A percentile compares a stretch with the other conserved stretches of the same genome.
Conservation (phyloP, 495 filamentous ascomycete species). For the Daldinia childiae region DNA sequence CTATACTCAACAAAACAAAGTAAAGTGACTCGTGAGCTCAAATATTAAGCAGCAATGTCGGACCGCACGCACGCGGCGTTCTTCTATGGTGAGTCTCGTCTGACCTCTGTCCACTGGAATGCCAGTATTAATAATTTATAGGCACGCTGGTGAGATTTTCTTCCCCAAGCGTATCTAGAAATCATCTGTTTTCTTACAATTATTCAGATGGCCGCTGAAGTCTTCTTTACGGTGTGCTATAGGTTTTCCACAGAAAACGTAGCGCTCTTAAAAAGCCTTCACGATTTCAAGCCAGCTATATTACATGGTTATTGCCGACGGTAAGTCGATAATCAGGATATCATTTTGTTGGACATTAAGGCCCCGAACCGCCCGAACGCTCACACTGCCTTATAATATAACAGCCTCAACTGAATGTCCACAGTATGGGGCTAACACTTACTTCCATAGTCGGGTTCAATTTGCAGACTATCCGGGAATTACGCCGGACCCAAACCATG, state of each 20-base stretch:
- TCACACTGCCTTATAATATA: not conserved
- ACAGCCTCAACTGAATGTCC: not conserved
- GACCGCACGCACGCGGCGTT: constrained; percentile 61
- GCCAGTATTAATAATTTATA: constrained; percentile 34
- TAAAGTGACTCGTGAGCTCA: not conserved
- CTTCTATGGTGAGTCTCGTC: constrained; percentile 67
- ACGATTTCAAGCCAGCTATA: constrained; percentile 77
- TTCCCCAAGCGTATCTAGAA: not conserved
- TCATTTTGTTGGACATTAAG: not conserved
- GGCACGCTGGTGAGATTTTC: constrained; percentile 48
- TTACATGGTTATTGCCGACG: constrained; percentile 77
- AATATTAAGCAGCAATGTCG: constrained; percentile 10
- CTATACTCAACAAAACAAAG: not conserved
- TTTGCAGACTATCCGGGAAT: constrained; percentile 89
- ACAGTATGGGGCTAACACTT: constrained; percentile 2
- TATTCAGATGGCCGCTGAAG: constrained; percentile 77
- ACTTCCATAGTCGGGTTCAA: constrained; percentile 44
- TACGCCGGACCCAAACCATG: constrained; percentile 57
- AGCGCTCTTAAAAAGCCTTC: constrained; percentile 59
- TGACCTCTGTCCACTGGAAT: not conserved
- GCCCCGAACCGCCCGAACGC: not conserved
- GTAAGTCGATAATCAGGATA: constrained; percentile 55
- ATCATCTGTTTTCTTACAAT: constrained; percentile 46
- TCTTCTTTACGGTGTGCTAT: constrained; percentile 86
- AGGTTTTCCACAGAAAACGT: constrained; percentile 53